Evolutionary conservation across 164 flowering plant genomes (phyloP), one percentile per base, ranked within the genome.

Genomic region (Liquidambar formosana): DNA sequence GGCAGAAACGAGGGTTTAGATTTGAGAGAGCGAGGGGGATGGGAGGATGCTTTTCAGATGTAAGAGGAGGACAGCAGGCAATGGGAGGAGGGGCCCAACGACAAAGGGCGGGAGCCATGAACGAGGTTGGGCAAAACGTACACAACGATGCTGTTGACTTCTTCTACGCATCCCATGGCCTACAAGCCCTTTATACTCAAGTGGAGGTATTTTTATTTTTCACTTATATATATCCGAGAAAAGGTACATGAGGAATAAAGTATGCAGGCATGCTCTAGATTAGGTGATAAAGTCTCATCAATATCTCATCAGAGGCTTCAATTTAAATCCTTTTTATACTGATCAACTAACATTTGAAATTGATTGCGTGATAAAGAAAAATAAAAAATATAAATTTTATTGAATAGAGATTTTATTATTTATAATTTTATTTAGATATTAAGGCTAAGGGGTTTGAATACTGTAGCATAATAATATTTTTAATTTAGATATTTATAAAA

Each of bases 131-230:
- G 38, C 57, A 26, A 5, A 51, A 59, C 19, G 77, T 46, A 4
- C 70, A 18, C 10, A 87, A 82, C 64, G 91, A 85, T 47, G 92
- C 94, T 27, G 86, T 89, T 23, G 90, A 86, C 54, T 53, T 62
- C 64, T 89, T 85, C 77, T 79, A 57, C 73, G 73, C 71, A 66
- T 65, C 83, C 23, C 88, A 75, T 1, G 90, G 95, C 0, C 54
- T 67, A 8, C 43, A 49, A 1, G 15, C 85, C 4, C 83, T 86
- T 0, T 84, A 64, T 64, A 75, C 84, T 0, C 82, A 70, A 41
- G 45, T 82, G 4, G 90, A 86, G 88, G 90, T 86, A 66, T n/a
- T 16, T 5, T 19, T 25, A 11, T 2, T 6, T 25, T 3, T 19
- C n/a, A 18, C 18, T 16, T 8, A 51, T 51, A 51, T 22, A 2